These are phyloP conservation scores for Kwoniella heveanensis DNA, from an alignment of 768 basidiomycete genomes.

Conservation along the genomic window DNA sequence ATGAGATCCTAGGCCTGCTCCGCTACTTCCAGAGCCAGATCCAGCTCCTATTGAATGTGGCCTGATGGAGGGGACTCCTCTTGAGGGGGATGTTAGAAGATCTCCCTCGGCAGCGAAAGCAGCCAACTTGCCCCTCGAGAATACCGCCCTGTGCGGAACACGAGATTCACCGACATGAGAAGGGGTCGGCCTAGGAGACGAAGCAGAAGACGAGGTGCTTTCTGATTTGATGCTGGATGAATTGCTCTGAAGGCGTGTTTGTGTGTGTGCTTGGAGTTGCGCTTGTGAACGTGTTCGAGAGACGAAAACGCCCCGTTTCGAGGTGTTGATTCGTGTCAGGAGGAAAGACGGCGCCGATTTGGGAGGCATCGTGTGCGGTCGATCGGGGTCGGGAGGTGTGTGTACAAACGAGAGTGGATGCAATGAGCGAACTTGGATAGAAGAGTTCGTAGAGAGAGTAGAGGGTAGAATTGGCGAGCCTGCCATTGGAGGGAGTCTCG, in stretches of 20 bases:
- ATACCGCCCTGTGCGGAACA: neutral
- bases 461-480: too few species aligned
- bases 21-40: too few species aligned
- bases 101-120: conserved; percentile 20
- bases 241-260: neutral
- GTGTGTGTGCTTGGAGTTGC: neutral
- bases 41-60: neutral
- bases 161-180: neutral
- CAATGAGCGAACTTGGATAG: too few species aligned
- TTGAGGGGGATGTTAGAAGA: conserved; percentile 7
- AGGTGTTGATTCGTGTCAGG: neutral
- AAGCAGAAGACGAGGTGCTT: conserved; percentile 10
- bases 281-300: neutral
- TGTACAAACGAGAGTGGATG: too few species aligned
- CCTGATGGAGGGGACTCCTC: neutral
- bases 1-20: too few species aligned
- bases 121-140: conserved; percentile 9
- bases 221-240: neutral
- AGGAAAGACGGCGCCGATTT: neutral
- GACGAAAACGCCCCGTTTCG: neutral
- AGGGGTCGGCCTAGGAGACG: neutral
- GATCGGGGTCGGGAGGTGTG: neutral
- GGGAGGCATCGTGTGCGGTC: neutral
- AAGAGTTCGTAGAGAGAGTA: too few species aligned
- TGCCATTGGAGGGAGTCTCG: too few species aligned